Base-by-base conservation (phyloP, 306 rosid genomes). In the Biancaea sappan region DNA sequence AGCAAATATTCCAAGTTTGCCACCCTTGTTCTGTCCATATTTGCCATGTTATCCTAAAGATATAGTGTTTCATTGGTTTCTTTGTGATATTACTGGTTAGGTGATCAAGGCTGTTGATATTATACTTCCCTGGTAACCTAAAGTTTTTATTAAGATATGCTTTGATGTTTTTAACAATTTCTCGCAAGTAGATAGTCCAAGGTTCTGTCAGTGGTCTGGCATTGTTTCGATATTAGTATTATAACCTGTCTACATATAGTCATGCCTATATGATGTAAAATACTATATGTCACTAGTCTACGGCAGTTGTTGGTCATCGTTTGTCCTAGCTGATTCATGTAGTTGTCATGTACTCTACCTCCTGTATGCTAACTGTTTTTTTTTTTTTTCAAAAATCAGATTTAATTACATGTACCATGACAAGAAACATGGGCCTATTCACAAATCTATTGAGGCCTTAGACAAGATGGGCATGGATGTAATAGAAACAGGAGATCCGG, bases 401-500 rank as follows among this genome's bases (percentile, higher is more conserved):
- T 95, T 95, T 80, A 88, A 81, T 63, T 63, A 63, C 50, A 11
- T 38, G 69, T 38, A 87, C 82, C 84, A 92, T 79, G 94, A 95
- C 83, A 92, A 95, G 89, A 86, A 87, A 73, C 97, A 92, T 6
- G 97, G 99, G 34, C 81, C 99, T 40, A 90, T 95, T 79, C 67
- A 95, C 89, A 90, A 87, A 78, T 95, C 97, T 46, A 95, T 95
- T 63, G 99, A 95, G 84, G 98, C 92, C 48, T 74, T 95, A 82
- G 99, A 95, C 79, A 84, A 47, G 84, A 95, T 92, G 98, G 98
- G 99, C 71, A 95, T 95, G 97, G 98, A 87, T 65, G 87, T 88
- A 75, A 95, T 95, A 60, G 99, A 95, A 89, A 81, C 92, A 8
- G 98, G 99, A 69, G 91, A 92, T 79, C 91, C 99, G 46, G 97